Evolutionary conservation across 2,329 filamentous ascomycete species (phyloP), one percentile per base, ranked within the genome.

Genomic region (Epichloe sylvatica): DNA sequence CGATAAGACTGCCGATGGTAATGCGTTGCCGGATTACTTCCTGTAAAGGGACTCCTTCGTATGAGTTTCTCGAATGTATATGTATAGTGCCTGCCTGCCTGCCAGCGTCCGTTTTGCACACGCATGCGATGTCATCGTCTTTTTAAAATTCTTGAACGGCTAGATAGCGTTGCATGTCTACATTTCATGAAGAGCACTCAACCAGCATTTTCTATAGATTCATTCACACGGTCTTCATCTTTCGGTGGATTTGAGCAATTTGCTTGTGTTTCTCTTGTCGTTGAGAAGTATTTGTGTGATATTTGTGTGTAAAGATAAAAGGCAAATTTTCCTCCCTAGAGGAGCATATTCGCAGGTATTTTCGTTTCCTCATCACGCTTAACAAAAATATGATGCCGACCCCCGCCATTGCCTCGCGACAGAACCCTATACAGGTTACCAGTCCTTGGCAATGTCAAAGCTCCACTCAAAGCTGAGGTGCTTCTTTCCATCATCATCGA

Each of bases 361-460:
- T 33, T 58, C 56, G 45, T 57, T 33, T 52, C 52, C 50, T 55
- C 56, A 39, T 57, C 44, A 55, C 48, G 49, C 54, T 50, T 36
- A 49, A 49, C 51, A 53, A 51, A 49, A 30, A 45, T 17, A 42
- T 17, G 33, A 42, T 51, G 49, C 41, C 42, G 30, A 50, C 40
- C 30, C 19, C 15, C 19, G 13, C 25, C 19, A 21, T 42, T 34
- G 37, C n/a, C 35, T 37, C 12, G 38, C 19, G 38, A 48, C 30
- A 42, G 17, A 25, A 23, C 38, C 13, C 15, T 41, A 33, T 59
- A 57, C 13, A 34, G 17, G 11, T 54, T 81, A 86, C 92, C 92
- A 97, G 66, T 95, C 87, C 78, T 97, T 98, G 70, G 84, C 78
- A 66, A 98, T 95, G 64, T 96, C 86, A 62, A 98, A 97, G 54